Evolutionary conservation across 2,329 filamentous ascomycete genomes (phyloP), one percentile per base, ranked within the genome.

Genomic region (Helminthosporium solani): DNA sequence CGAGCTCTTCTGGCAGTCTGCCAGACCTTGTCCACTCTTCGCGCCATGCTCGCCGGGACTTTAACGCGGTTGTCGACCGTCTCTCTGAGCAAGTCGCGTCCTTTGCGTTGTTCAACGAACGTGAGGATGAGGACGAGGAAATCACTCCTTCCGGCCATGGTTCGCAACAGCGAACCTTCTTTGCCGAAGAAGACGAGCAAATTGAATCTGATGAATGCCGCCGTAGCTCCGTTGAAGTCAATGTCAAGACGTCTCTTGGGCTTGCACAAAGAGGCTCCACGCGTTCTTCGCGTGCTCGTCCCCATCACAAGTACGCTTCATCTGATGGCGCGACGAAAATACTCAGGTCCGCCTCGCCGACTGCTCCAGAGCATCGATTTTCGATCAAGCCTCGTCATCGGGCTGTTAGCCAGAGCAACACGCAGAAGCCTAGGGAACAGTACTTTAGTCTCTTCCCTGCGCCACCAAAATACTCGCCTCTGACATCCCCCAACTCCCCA

Each of bases 1-100:
- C 65, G 23, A 66, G 67, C 49, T 72, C 69, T 19, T 62, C 64
- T 23, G 68, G 68, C 16, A 70, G 67, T 40, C 50, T 72, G 12
- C 69, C 69, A 14, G 69, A 72, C 16, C 59, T 72, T 7, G 60
- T 72, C 1, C 64, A 69, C 20, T 61, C 46, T 1, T 62, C 67
- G 27, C 62, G 66, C 25, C 61, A 61, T 9, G 58, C 58, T 34
- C 61, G 66, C 8, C 64, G 56, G 20, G 61, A 68, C 21, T 63
- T 67, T 41, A 65, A 62, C 37, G 33, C 59, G 12, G 54, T 61
- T 19, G 59, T 63, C 5, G 67, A 71, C 18, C 58, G 64, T 14
- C 55, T 69, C 7, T 57, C 59, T 6, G 64, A 69, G 38, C 60
- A 70, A 37, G 54, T 69, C 23, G 63, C 60, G 3, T 57, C 57